Conservation (phyloP, 768 basidiomycete species). For the Myochromella boudieri region DNA sequence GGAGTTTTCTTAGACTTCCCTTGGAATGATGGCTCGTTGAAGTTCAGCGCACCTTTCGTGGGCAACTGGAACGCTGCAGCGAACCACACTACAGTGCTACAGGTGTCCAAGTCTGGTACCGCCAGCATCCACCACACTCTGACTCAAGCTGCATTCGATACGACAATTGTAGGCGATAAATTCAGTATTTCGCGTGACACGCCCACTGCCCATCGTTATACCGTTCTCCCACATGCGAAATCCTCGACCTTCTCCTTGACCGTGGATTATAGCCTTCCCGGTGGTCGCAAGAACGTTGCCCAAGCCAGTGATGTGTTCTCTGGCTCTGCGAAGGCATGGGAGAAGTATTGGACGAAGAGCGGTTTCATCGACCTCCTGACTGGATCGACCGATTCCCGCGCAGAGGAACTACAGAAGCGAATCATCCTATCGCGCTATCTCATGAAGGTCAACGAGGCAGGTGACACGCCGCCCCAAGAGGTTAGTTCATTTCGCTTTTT, state of each 20-base stretch:
- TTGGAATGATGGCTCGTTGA: constrained; percentile 56
- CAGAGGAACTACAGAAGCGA: constrained; percentile 54
- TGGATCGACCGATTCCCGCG: constrained; percentile 47
- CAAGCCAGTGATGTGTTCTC: constrained; percentile 22
- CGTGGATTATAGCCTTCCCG: constrained; percentile 25
- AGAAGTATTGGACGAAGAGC: constrained; percentile 43
- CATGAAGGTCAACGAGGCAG: constrained; percentile 60
- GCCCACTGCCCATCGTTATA: constrained; percentile 45
- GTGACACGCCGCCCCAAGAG: constrained; percentile 57
- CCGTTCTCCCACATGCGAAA: constrained; percentile 31
- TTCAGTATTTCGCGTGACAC: constrained; percentile 43
- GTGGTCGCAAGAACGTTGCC: constrained; percentile 14
- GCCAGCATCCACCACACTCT: constrained; percentile 45
- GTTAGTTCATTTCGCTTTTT: constrained; percentile 27
- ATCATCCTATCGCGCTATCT: constrained; percentile 57
- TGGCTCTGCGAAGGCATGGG: constrained; percentile 42
- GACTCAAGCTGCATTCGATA: constrained; percentile 39
- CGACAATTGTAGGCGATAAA: constrained; percentile 39
- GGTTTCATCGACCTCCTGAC: constrained; percentile 56
- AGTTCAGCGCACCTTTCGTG: constrained; percentile 60
- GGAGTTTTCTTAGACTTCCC: constrained; percentile 59
- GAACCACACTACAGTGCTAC: constrained; percentile 47
- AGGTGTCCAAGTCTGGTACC: constrained; percentile 16
- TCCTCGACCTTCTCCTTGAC: constrained; percentile 33
- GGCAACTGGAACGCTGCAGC: constrained; percentile 47